These are phyloP conservation scores for Funneliformis mosseae DNA, from an alignment of 192 early-diverging fungal genomes.

Conservation along the genomic window DNA sequence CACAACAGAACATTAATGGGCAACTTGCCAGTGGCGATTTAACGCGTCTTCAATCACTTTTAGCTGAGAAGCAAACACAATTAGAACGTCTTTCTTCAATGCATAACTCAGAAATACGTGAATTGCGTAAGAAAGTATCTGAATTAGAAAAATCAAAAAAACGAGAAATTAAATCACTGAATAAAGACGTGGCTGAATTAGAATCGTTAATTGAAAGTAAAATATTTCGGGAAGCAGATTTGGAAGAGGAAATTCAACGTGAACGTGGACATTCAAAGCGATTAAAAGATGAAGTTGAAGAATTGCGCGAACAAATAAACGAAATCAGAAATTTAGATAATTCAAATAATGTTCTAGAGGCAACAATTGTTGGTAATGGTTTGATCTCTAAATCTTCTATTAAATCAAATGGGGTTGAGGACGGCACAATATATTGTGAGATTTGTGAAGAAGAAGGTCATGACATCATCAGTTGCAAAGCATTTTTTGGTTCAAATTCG, in stretches of 20 bases:
- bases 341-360: neutral
- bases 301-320: slow-evolving; percentile 55
- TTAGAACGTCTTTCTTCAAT: slow-evolving; percentile 48
- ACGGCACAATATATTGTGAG: slow-evolving; percentile 55
- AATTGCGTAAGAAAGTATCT: slow-evolving; percentile 50
- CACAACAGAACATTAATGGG: slow-evolving; percentile 12
- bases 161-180: slow-evolving; percentile 57
- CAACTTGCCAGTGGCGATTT: slow-evolving; percentile 36
- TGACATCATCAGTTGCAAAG: slow-evolving; percentile 61
- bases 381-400: neutral
- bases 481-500: slow-evolving; percentile 45
- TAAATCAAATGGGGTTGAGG: neutral
- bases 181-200: slow-evolving; percentile 66
- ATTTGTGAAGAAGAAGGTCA: slow-evolving; percentile 70
- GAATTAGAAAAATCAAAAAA: slow-evolving; percentile 64
- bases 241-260: slow-evolving; percentile 58
- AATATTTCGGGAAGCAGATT: slow-evolving; percentile 71
- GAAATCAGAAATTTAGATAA: slow-evolving; percentile 36
- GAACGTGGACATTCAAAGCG: slow-evolving; percentile 49
- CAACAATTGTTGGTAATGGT: neutral
- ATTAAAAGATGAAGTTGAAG: slow-evolving; percentile 50
- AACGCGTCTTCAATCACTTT: slow-evolving; percentile 40
- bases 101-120: slow-evolving; percentile 56
- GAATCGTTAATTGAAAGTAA: slow-evolving; percentile 75
- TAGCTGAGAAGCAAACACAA: slow-evolving; percentile 50